phyloP scores from a whole-genome alignment of 2,329 filamentous ascomycete genomes.

The Exophiala phaeomuriformis region DNA sequence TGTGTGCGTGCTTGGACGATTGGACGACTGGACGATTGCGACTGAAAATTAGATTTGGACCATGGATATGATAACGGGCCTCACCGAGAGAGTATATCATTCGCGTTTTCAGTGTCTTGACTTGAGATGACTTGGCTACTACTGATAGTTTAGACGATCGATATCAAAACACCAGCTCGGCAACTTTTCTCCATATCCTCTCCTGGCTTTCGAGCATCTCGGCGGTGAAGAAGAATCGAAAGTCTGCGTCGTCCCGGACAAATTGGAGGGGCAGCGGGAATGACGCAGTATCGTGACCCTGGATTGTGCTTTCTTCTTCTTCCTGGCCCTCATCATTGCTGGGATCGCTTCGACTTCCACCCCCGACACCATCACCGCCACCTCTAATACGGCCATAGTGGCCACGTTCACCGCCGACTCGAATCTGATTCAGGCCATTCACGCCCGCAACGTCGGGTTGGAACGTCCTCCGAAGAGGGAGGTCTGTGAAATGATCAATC shows the following conservation, averaged over 20 bases:
- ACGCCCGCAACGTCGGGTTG: slow-evolving; percentile 29
- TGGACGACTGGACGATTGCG: too few relatives aligned
- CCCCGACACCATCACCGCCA: too few relatives aligned
- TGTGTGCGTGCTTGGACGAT: too few relatives aligned
- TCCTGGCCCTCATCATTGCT: slow-evolving; percentile 9
- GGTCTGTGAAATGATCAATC: not conserved
- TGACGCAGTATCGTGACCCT: too few relatives aligned
- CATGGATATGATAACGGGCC: too few relatives aligned
- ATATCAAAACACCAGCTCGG: slow-evolving; percentile 36
- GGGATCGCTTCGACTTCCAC: too few relatives aligned
- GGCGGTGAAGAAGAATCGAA: slow-evolving; percentile 52
- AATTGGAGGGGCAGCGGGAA: slow-evolving; percentile 48
- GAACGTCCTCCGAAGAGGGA: slow-evolving; percentile 1
- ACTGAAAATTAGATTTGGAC: too few relatives aligned
- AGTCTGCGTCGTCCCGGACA: slow-evolving; percentile 53
- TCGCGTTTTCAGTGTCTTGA: too few relatives aligned
- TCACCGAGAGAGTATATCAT: too few relatives aligned
- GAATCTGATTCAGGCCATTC: slow-evolving; percentile 41
- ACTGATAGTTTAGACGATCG: too few relatives aligned
- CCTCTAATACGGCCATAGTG: too few relatives aligned
- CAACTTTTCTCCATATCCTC: slow-evolving; percentile 45
- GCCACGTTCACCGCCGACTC: slow-evolving; percentile 35
- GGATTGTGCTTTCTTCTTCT: not conserved
- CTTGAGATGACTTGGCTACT: too few relatives aligned
- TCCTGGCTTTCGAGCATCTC: slow-evolving; percentile 46